These are phyloP conservation scores for Penicillium fimorum DNA, from an alignment of 495 filamentous ascomycete species.

Conservation along the genomic window DNA sequence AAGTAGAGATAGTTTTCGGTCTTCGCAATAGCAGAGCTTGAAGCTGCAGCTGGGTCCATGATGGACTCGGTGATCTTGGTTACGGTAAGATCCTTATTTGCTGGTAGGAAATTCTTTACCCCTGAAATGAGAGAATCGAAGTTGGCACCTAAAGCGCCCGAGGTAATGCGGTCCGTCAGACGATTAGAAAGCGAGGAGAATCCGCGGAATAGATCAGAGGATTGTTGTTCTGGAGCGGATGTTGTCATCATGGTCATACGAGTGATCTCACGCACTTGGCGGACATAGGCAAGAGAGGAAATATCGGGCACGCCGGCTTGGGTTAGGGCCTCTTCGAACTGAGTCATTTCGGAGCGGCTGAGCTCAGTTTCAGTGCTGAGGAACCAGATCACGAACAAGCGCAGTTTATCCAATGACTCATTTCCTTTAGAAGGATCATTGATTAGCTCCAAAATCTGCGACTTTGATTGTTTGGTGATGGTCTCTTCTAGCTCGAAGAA, in stretches of 20 bases:
- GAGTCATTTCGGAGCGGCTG: constrained; percentile 72
- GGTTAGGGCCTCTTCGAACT: constrained; percentile 84
- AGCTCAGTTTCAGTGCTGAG: constrained; percentile 92
- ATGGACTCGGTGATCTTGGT: constrained; percentile 98
- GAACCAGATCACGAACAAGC: constrained; percentile 96
- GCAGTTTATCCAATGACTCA: constrained; percentile 81
- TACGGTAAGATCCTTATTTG: constrained; percentile 90
- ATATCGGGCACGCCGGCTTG: constrained; percentile 67
- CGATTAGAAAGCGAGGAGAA: constrained; percentile 87
- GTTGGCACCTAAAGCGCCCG: constrained; percentile 83
- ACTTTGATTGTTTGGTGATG: constrained; percentile 87
- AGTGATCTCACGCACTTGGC: constrained; percentile 89
- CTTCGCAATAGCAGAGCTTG: constrained; percentile 89
- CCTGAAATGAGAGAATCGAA: constrained; percentile 96
- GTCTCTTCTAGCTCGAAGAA: constrained; percentile 96
- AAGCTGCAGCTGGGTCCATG: constrained; percentile 92
- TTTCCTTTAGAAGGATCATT: constrained; percentile 78
- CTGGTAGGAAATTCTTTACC: constrained; percentile 97
- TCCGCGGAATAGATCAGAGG: constrained; percentile 77
- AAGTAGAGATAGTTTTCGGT: constrained; percentile 99
- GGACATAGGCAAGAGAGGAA: constrained; percentile 78
- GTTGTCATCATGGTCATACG: constrained; percentile 99
- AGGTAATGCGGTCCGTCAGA: constrained; percentile 90
- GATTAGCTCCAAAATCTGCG: constrained; percentile 85
- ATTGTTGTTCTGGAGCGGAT: constrained; percentile 64